phyloP scores from a whole-genome alignment of 306 rosid species.

The Cicer bijugum region DNA sequence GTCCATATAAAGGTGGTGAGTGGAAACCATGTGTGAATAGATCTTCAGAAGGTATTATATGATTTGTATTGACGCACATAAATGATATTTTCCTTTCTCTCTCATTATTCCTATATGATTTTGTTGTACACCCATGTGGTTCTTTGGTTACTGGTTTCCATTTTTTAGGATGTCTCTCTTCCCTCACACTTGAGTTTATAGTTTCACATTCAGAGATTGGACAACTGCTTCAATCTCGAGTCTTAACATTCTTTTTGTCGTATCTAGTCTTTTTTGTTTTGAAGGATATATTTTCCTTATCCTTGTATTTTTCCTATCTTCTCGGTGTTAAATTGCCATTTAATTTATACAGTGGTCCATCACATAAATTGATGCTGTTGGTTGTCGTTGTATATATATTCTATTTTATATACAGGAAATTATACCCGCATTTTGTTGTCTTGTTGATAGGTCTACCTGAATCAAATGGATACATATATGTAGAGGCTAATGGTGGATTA shows the following conservation, averaged over 20 bases:
- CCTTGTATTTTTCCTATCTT: slow-evolving; percentile 21
- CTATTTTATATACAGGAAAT: slow-evolving; percentile 10
- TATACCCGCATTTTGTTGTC: slow-evolving; percentile 23
- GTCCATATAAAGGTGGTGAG: slow-evolving; percentile 68
- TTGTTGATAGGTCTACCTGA: slow-evolving; percentile 68
- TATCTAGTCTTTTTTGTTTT: slow-evolving; percentile 11
- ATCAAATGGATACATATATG: slow-evolving; percentile 89
- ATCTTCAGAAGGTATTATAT: slow-evolving; percentile 67
- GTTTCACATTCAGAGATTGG: slow-evolving; percentile 32
- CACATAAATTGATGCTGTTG: slow-evolving; percentile 27
- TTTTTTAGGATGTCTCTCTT: slow-evolving; percentile 17
- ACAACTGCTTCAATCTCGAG: slow-evolving; percentile 19
- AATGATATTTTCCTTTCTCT: slow-evolving; percentile 22
- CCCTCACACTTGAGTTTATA: slow-evolving; percentile 11
- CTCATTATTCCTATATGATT: not conserved
- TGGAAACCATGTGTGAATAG: slow-evolving; percentile 80
- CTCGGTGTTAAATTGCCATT: slow-evolving; percentile 26
- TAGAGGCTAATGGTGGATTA: slow-evolving; percentile 97
- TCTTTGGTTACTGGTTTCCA: not conserved
- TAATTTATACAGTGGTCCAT: slow-evolving; percentile 6
- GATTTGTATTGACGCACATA: slow-evolving; percentile 3
- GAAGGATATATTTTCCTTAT: slow-evolving; percentile 23
- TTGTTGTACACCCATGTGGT: not conserved
- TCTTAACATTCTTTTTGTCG: slow-evolving; percentile 16
- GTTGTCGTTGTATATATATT: not conserved